Conservation (phyloP, 2,329 filamentous ascomycete species). For the Aspergillus unguis region DNA sequence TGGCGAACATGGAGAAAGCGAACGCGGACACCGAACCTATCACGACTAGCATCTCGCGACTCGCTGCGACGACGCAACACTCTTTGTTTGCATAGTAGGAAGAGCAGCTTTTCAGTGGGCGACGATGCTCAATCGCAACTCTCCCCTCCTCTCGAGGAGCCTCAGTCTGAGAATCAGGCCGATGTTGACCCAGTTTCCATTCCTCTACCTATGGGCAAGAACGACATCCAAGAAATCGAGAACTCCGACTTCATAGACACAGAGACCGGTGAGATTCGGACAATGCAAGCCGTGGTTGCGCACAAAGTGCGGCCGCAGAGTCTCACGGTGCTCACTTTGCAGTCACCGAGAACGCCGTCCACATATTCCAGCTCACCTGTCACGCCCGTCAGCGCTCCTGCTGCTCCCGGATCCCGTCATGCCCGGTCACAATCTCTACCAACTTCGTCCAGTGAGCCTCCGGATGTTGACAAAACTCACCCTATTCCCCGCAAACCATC, state of each 20-base stretch:
- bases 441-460: slow-evolving; percentile 20
- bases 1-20: slow-evolving; percentile 97
- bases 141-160: slow-evolving; percentile 14
- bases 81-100: slow-evolving; percentile 30
- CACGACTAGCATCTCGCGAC: slow-evolving; percentile 42
- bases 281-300: slow-evolving; percentile 35
- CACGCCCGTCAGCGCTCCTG: slow-evolving; percentile 21
- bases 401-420: slow-evolving; percentile 27
- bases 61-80: slow-evolving; percentile 35
- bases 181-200: slow-evolving; percentile 33
- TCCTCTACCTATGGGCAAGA: slow-evolving; percentile 30
- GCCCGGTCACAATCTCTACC: slow-evolving; percentile 52
- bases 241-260: slow-evolving; percentile 66
- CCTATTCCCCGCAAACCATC: slow-evolving; percentile 19
- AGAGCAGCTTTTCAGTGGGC: slow-evolving; percentile 37
- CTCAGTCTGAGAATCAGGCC: slow-evolving; percentile 12
- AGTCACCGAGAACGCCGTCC: slow-evolving; percentile 27
- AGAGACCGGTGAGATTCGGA: slow-evolving; percentile 53
- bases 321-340: slow-evolving; percentile 41
- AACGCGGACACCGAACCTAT: slow-evolving; percentile 33
- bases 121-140: slow-evolving; percentile 26
- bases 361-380: slow-evolving; percentile 25
- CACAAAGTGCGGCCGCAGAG: slow-evolving; percentile 44
- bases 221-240: slow-evolving; percentile 67
- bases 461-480: slow-evolving; percentile 12